These are phyloP conservation scores for Saposhnikovia divaricata DNA, from an alignment of 129 eudicot species.

Conservation along the genomic window DNA sequence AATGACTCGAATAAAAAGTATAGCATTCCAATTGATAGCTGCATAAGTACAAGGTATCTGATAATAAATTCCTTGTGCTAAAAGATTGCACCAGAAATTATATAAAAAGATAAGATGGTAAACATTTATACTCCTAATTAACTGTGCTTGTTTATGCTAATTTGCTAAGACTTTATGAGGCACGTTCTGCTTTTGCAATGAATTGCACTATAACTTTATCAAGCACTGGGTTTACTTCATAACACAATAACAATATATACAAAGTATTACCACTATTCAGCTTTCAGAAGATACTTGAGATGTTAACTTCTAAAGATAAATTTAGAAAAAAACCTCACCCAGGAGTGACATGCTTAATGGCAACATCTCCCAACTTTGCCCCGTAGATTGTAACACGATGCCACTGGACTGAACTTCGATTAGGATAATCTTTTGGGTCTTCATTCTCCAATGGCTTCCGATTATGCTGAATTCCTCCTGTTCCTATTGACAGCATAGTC, in stretches of 20 bases:
- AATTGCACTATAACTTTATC: neutral
- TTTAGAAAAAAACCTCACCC: slow-evolving; percentile 38
- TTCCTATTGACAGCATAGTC: slow-evolving; percentile 64
- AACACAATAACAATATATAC: neutral
- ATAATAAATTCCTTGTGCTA: too few species aligned
- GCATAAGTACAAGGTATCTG: too few species aligned
- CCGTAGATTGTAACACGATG: slow-evolving; percentile 84
- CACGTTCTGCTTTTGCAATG: neutral
- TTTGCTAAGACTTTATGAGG: neutral
- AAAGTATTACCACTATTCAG: neutral
- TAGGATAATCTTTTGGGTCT: slow-evolving; percentile 77
- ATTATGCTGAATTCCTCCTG: slow-evolving; percentile 82
- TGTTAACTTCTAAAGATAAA: neutral
- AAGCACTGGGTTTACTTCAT: neutral
- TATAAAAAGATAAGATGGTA: too few species aligned
- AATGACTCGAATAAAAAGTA: too few species aligned
- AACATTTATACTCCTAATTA: neutral
- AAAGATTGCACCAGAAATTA: too few species aligned
- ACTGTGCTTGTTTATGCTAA: neutral
- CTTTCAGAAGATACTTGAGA: neutral
- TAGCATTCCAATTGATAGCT: too few species aligned
- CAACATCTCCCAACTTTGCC: slow-evolving; percentile 60
- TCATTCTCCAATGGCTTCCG: slow-evolving; percentile 73
- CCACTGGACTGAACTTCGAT: slow-evolving; percentile 82
- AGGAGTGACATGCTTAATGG: slow-evolving; percentile 56